Conservation (phyloP, 176 grass and related monocot genomes). For the Cymbopogon citratus region DNA sequence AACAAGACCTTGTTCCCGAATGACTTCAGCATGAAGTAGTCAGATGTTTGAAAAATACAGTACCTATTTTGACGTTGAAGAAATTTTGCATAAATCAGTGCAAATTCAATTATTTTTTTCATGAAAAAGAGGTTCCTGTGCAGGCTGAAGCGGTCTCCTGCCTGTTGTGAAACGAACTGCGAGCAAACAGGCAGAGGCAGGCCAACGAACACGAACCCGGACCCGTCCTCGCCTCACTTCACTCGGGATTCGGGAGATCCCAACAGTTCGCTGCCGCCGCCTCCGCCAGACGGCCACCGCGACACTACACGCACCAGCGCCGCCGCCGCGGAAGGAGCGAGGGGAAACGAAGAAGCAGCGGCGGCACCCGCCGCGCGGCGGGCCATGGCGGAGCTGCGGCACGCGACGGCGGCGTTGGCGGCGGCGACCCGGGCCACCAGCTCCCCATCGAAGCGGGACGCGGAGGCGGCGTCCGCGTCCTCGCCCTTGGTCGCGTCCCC, state of each 20-base stretch:
- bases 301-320: too few species aligned
- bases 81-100: background rate
- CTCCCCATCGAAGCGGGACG: conserved; percentile 61
- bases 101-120: background rate
- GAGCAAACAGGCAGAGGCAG: background rate
- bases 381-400: conserved; percentile 83
- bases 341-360: background rate
- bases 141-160: too few species aligned
- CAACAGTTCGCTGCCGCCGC: background rate
- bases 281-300: background rate
- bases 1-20: too few species aligned
- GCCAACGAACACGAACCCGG: background rate
- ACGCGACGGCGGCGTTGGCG: conserved; percentile 55
- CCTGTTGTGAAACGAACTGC: too few species aligned
- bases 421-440: conserved; percentile 40
- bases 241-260: background rate
- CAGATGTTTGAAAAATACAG: background rate
- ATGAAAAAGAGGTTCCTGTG: background rate
- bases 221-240: background rate
- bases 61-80: background rate
- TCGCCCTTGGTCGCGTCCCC: conserved; percentile 49
- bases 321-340: background rate
- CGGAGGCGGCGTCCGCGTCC: conserved; percentile 17
- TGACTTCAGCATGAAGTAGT: too few species aligned
- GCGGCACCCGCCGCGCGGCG: background rate